Evolutionary conservation across 2,329 filamentous ascomycete genomes (phyloP), one percentile per base, ranked within the genome.

Genomic region (Nemania abortiva): DNA sequence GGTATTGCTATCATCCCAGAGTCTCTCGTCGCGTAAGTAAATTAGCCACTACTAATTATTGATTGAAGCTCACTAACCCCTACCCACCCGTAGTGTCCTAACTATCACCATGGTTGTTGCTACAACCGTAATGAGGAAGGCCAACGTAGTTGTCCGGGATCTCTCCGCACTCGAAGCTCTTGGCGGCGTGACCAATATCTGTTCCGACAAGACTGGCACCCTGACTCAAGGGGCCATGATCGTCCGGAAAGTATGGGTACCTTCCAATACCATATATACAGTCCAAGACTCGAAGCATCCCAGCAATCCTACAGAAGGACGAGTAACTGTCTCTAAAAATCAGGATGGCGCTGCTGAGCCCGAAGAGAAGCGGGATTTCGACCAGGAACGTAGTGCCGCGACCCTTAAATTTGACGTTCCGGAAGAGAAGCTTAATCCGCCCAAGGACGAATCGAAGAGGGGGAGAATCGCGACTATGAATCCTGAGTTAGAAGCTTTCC

Each of bases 201-300:
- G 90, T 79, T 92, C 90, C 27, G 90, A 92, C 81, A 92, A 92
- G 80, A 92, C 90, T 0, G 91, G 91, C 15, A 93, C 91, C 0
- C 81, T 91, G 15, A 91, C 89, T 0, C 87, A 90, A 73, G 88
- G 90, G 42, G 89, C 89, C 74, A 92, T 92, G 90, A 89, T 92
- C 70, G 88, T 90, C 18, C 85, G 88, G 70, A 90, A 90, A 76
- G 88, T 87, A 0, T 91, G 89, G 87, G 84, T 92, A 47, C 89
- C 90, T 0, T 82, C 81, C 13, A 84, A 84, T 1, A 84, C 85
- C 42, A 82, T 87, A 49, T 87, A 90, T 75, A 87, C 85, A 1
- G 87, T 92, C n/a, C 83, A 85, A 70, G 86, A 89, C 70, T 87
- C 89, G 3, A 87, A 86, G 61, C 86, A 86, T 65, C 88, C 90